Base-by-base conservation (phyloP, 1,139 yeast species). In the Diutina catenulata region DNA sequence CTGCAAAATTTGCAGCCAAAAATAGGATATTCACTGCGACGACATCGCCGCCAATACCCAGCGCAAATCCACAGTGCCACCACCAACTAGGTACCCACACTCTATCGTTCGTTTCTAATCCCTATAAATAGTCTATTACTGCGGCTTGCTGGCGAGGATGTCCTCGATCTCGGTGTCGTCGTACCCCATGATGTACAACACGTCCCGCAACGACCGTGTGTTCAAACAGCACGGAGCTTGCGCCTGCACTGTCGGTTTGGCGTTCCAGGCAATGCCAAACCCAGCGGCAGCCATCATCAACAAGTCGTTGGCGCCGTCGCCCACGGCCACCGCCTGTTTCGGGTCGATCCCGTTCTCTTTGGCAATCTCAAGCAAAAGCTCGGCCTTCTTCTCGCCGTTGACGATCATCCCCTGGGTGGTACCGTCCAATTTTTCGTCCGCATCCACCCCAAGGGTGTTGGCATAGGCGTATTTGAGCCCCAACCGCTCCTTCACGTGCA, bases 251-350 rank as follows among this genome's bases (percentile, higher is more conserved):
- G 70, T 76, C 24, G 97, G 96, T 56, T 93, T 93, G 14, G 98
- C 98, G 54, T 87, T 82, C 93, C 95, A 93, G 0, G 98, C 98
- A 42, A 93, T 69, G 15, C 98, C 98, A 55, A 77, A 83, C 0
- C 98, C 97, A 2, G 95, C 96, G 15, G 62, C 75, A 3, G 67
- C 72, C 97, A 93, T 91, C 88, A 94, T 94, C 33, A 74, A 74
- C 53, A 93, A 65, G 58, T 93, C 99, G 51, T 93, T 93, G 20
- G 97, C 95, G 24, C 98, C 98, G 55, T 93, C 98, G 23, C 99
- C 99, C 28, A 93, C 84, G 29, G 97, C 97, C 37, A 84, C 80
- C 0, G 80, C 75, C 14, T 68, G 55, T 32, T 57, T 59, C 3
- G 80, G 61, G 21, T 74, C 74, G 24, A 88, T 68, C 3, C 59